Evolutionary conservation across 2,329 filamentous ascomycete species (phyloP).

Genomic region (Cercospora zeina): DNA sequence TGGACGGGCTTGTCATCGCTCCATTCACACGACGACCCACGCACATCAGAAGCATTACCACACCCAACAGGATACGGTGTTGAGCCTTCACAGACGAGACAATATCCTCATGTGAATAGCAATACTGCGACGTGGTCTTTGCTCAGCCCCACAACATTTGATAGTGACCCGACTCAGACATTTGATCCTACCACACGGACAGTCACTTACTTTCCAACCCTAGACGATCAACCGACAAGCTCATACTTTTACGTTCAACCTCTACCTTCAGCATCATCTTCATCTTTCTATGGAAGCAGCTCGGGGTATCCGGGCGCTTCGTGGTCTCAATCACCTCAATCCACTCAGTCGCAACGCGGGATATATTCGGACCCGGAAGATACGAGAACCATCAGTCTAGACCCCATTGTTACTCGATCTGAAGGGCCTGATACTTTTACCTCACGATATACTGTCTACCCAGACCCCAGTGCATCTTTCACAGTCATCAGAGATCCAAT

Average conservation of each 20-base stretch:
- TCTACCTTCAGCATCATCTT: not conserved
- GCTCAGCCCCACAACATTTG: not conserved
- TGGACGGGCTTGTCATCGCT: not conserved
- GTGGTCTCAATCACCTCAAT: not conserved
- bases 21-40: not conserved
- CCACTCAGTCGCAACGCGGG: not conserved
- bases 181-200: not conserved
- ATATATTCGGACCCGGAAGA: not conserved
- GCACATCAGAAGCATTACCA: not conserved
- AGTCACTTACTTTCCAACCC: not conserved
- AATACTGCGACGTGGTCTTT: not conserved
- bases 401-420: not conserved
- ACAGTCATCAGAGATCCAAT: not conserved
- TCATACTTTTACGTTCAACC: constrained; percentile 1
- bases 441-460: not conserved
- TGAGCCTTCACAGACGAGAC: not conserved
- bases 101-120: not conserved
- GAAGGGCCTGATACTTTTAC: not conserved
- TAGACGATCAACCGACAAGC: not conserved
- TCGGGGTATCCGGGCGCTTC: not conserved
- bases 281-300: not conserved
- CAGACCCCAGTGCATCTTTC: not conserved
- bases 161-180: not conserved
- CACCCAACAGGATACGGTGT: not conserved
- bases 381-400: not conserved